A percentile compares a stretch with the other conserved stretches of the same genome.
Conservation (phyloP, 306 rosid species). For the Mimosa bimucronata region DNA sequence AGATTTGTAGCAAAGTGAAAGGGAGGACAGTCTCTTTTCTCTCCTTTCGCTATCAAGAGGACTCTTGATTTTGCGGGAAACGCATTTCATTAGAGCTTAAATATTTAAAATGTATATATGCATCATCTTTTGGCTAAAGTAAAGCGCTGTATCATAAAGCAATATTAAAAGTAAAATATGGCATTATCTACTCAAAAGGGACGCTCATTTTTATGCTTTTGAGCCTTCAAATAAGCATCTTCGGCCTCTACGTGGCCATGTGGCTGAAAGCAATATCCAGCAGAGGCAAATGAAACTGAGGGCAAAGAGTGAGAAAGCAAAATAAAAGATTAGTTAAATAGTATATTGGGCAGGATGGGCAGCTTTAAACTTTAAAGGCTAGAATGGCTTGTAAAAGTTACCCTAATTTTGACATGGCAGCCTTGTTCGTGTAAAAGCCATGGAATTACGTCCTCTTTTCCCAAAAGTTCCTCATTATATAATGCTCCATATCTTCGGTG, state of each 20-base stretch:
- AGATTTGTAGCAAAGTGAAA: slow-evolving; percentile 63
- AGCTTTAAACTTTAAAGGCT: slow-evolving; percentile 58
- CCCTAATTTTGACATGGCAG: slow-evolving; percentile 90
- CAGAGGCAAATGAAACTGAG: slow-evolving; percentile 45
- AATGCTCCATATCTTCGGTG: slow-evolving; percentile 49
- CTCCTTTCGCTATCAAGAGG: slow-evolving; percentile 51
- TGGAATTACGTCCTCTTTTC: slow-evolving; percentile 85
- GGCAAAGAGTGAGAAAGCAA: slow-evolving; percentile 22
- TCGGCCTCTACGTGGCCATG: slow-evolving; percentile 88
- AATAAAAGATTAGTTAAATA: slow-evolving; percentile 43
- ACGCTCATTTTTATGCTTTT: slow-evolving; percentile 91
- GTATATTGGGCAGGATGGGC: slow-evolving; percentile 64
- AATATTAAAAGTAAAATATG: slow-evolving; percentile 94
- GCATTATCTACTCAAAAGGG: slow-evolving; percentile 99
- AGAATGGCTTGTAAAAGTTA: slow-evolving; percentile 72
- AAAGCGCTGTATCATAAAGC: slow-evolving; percentile 82
- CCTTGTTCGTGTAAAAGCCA: slow-evolving; percentile 82
- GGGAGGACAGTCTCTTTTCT: slow-evolving; percentile 50
- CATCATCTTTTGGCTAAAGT: slow-evolving; percentile 77
- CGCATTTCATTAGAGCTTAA: slow-evolving; percentile 53
- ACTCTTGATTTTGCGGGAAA: slow-evolving; percentile 41
- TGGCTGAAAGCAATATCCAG: slow-evolving; percentile 85
- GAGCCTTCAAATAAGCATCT: slow-evolving; percentile 90
- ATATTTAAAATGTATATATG: slow-evolving; percentile 25
- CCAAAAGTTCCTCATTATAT: slow-evolving; percentile 68